These are phyloP conservation scores for Pythium apleroticum DNA, from an alignment of 352 stramenopile genomes.

Conservation along the genomic window DNA sequence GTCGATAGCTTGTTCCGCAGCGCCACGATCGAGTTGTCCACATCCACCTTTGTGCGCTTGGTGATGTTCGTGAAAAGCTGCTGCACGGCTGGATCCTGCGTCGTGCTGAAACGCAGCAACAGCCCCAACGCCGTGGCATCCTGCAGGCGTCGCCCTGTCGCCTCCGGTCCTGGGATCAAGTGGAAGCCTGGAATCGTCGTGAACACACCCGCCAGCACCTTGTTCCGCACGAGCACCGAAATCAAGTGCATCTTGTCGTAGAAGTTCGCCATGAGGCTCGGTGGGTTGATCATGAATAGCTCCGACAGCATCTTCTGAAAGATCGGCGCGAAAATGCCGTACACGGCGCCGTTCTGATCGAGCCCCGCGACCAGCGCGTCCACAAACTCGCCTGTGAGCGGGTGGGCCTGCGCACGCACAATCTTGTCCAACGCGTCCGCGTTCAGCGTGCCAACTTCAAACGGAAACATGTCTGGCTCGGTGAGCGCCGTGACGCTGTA, in stretches of 20 bases:
- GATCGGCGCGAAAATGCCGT: constrained; percentile 66
- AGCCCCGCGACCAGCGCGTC: constrained; percentile 52
- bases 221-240: constrained; percentile 63
- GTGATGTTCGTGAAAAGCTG: constrained; percentile 87
- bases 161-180: constrained; percentile 47
- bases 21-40: constrained; percentile 67
- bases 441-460: constrained; percentile 64
- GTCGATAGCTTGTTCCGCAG: constrained; percentile 70
- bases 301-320: constrained; percentile 81
- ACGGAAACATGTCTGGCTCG: constrained; percentile 86
- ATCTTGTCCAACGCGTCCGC: constrained; percentile 68
- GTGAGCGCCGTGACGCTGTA: constrained; percentile 83
- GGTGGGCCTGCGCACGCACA: constrained; percentile 52
- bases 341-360: constrained; percentile 49
- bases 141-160: constrained; percentile 70
- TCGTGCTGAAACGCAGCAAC: constrained; percentile 72
- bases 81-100: constrained; percentile 64
- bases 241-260: constrained; percentile 75
- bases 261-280: constrained; percentile 74
- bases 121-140: constrained; percentile 79
- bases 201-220: constrained; percentile 61
- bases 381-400: constrained; percentile 58
- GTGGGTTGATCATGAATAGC: constrained; percentile 77
- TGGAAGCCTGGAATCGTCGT: constrained; percentile 71
- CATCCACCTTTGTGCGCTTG: constrained; percentile 77